Base-by-base conservation (phyloP, 202 grass and related monocot species). In the Setaria italica region DNA sequence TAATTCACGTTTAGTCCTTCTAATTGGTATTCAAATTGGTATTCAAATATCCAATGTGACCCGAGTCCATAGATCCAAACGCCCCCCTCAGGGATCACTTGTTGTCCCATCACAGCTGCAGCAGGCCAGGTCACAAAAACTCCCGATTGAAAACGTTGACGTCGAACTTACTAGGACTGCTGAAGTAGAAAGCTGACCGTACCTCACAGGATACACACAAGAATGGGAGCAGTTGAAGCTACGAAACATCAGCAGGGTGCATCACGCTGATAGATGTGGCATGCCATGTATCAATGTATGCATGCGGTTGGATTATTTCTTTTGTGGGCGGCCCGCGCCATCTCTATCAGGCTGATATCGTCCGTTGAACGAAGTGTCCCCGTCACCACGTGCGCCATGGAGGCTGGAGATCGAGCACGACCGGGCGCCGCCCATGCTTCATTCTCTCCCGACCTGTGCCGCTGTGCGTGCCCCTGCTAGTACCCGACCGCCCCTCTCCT, bases 191-290 rank as follows among this genome's bases (percentile, higher is more conserved):
- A 43, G 20, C 34, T 55, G 56, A 46, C 33, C 66, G 37, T 39
- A 39, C 37, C 37, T 39, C 51, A 34, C n/a, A 47, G 20, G 20
- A 63, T 53, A 19, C n/a, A n/a, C 62, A 10, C 73, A 72, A 35
- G 16, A 73, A 72, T 1, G 11, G 54, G 51, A 62, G 80, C 43
- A 73, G 55, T 83, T 83, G 19, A 71, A 59, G 46, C 39, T 5
- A 13, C 5, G 21, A 56, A 37, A 19, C 30, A 69, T 41, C 78
- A 68, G 63, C 78, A 69, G 3, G 8, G 21, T 7, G 63, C 15
- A 39, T 3, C 37, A 65, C 25, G 60, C 33, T 80, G 77, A 67
- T 49, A 65, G 58, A 11, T n/a, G 11, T 63, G 12, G 68, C n/a
- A 8, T 13, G 32, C 51, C 25, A 25, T 25, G 25, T 25, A 25